Conservation (phyloP, 192 early-diverging fungal species). For the Coemansia asiatica region DNA sequence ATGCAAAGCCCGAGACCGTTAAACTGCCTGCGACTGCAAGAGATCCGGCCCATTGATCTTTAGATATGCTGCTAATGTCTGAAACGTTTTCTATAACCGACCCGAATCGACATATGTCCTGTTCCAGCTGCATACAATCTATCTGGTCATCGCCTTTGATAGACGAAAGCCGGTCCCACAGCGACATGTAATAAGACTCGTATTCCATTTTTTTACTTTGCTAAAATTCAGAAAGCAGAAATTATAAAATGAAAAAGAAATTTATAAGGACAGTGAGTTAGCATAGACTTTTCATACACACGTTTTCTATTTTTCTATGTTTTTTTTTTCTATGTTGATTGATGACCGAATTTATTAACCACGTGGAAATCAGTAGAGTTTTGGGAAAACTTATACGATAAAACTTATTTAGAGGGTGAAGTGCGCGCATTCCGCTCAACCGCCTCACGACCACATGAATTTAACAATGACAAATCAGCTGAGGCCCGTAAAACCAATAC, state of each 20-base stretch:
- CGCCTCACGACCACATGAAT: too few species aligned
- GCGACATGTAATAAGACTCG: constrained; percentile 18
- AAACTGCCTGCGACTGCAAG: constrained; percentile 34
- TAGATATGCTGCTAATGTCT: not conserved
- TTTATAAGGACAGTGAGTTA: too few species aligned
- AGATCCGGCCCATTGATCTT: constrained; percentile 10
- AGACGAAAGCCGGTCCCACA: constrained; percentile 24
- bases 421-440: too few species aligned
- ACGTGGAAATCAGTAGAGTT: too few species aligned
- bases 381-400: too few species aligned
- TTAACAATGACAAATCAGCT: too few species aligned
- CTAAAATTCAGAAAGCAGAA: not conserved
- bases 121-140: not conserved
- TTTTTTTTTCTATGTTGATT: too few species aligned
- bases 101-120: not conserved
- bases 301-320: too few species aligned
- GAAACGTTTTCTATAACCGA: not conserved
- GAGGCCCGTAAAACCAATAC: too few species aligned
- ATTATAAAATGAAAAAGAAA: not conserved
- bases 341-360: too few species aligned
- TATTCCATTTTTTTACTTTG: constrained; percentile 14
- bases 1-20: constrained; percentile 17
- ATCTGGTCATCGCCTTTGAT: not conserved
- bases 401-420: too few species aligned
- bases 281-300: too few species aligned